phyloP scores from a whole-genome alignment of 1,139 yeast genomes.

The Zygoascus sp. region DNA sequence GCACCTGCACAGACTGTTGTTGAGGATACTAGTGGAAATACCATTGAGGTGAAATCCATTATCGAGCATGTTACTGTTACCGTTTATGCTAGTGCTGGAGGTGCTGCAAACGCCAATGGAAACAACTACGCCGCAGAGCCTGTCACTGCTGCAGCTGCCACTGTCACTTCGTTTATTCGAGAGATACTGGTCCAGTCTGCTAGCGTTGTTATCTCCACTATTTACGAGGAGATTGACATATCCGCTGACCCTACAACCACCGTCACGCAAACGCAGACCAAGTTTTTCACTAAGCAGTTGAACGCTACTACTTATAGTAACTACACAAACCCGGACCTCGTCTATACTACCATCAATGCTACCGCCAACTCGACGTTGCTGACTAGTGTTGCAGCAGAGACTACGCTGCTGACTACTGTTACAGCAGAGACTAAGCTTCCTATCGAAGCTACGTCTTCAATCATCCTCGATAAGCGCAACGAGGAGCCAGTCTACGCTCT shows the following conservation, averaged over 20 bases:
- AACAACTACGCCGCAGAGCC: not conserved
- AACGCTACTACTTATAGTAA: not conserved
- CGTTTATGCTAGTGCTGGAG: not conserved
- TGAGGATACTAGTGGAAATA: not conserved
- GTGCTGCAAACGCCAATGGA: not conserved
- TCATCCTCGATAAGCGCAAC: not conserved
- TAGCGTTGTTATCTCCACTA: not conserved
- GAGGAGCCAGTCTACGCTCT: constrained; percentile 1
- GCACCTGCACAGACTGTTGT: not conserved
- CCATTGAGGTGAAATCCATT: not conserved
- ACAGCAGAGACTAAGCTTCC: not conserved
- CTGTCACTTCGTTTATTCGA: not conserved
- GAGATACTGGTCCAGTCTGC: constrained; percentile 1
- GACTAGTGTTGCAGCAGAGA: not conserved
- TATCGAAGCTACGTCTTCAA: not conserved
- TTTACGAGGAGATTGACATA: not conserved
- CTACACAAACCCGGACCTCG: too few species aligned
- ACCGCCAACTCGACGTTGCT: not conserved
- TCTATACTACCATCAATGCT: not conserved
- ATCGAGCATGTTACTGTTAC: not conserved
- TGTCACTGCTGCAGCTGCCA: not conserved
- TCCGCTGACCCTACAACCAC: constrained; percentile 1
- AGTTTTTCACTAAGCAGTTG: not conserved
- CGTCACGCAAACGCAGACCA: not conserved
- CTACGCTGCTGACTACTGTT: not conserved